phyloP scores from a whole-genome alignment of 768 basidiomycete species.

The Tephrocybe sp. region DNA sequence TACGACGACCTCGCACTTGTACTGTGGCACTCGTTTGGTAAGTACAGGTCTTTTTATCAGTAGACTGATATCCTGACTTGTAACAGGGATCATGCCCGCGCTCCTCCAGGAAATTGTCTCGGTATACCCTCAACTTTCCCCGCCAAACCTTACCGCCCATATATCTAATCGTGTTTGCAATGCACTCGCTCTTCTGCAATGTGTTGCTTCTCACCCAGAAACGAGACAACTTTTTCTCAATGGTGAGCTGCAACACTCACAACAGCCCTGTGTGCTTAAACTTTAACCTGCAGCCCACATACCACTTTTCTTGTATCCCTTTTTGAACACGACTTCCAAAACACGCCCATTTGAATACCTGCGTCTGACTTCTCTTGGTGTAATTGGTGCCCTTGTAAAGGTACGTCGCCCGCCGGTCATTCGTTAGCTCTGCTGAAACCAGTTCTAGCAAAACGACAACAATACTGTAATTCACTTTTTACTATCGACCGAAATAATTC shows the following conservation, averaged over 20 bases:
- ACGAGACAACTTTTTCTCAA: conserved; percentile 94
- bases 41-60: conserved; percentile 12
- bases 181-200: conserved; percentile 95
- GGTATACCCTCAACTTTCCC: conserved; percentile 94
- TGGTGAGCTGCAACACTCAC: conserved; percentile 47
- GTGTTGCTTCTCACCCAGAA: conserved; percentile 96
- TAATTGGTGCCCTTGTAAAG: conserved; percentile 98
- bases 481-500: conserved; percentile 98
- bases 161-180: conserved; percentile 99
- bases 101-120: conserved; percentile 97
- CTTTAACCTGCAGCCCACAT: conserved; percentile 81
- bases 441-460: conserved; percentile 93
- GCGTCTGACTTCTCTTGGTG: conserved; percentile 97
- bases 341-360: conserved; percentile 99
- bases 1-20: conserved; percentile 98
- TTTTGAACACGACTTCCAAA: conserved; percentile 98
- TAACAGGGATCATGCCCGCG: conserved; percentile 92
- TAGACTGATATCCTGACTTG: neutral
- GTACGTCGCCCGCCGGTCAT: conserved; percentile 37
- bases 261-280: conserved; percentile 43
- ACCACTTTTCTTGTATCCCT: conserved; percentile 97
- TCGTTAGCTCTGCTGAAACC: neutral
- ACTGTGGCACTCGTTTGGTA: conserved; percentile 98
- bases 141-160: conserved; percentile 94
- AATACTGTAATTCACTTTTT: conserved; percentile 99